phyloP scores from a whole-genome alignment of 2,329 filamentous ascomycete species.

The Thielaviopsis ethacetica region DNA sequence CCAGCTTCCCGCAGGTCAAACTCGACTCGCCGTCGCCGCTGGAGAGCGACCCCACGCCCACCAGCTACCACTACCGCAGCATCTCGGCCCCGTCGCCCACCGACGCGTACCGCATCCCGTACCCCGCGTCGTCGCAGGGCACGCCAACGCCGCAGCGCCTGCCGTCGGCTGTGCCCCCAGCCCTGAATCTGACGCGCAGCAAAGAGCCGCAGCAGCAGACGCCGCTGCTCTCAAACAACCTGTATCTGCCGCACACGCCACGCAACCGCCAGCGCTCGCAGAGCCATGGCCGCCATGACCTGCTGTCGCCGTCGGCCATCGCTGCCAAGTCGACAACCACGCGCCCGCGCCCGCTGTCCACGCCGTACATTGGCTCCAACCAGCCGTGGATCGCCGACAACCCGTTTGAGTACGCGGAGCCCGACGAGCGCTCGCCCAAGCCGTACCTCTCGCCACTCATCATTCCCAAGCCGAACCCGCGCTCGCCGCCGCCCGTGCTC shows the following conservation, averaged over 20 bases:
- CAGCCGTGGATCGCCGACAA: slow-evolving; percentile 8
- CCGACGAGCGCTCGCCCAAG: background rate
- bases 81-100: slow-evolving; percentile 4
- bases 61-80: slow-evolving; percentile 4
- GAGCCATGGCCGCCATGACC: background rate
- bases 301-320: background rate
- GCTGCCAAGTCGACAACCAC: background rate
- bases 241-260: slow-evolving; percentile 6
- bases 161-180: background rate
- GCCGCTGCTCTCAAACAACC: slow-evolving; percentile 8
- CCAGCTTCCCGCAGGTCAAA: background rate
- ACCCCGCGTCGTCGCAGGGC: background rate
- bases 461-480: slow-evolving; percentile 2
- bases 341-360: slow-evolving; percentile 3
- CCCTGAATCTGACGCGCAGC: background rate
- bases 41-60: background rate
- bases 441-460: slow-evolving; percentile 5
- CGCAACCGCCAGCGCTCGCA: slow-evolving; percentile 6
- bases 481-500: background rate
- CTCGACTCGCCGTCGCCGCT: slow-evolving; percentile 5
- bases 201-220: slow-evolving; percentile 6
- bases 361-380: slow-evolving; percentile 8
- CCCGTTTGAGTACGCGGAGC: slow-evolving; percentile 1
- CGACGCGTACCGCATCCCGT: background rate
- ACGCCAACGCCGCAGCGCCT: background rate